phyloP scores from a whole-genome alignment of 2,329 filamentous ascomycete genomes.

The Diplodia seriata region DNA sequence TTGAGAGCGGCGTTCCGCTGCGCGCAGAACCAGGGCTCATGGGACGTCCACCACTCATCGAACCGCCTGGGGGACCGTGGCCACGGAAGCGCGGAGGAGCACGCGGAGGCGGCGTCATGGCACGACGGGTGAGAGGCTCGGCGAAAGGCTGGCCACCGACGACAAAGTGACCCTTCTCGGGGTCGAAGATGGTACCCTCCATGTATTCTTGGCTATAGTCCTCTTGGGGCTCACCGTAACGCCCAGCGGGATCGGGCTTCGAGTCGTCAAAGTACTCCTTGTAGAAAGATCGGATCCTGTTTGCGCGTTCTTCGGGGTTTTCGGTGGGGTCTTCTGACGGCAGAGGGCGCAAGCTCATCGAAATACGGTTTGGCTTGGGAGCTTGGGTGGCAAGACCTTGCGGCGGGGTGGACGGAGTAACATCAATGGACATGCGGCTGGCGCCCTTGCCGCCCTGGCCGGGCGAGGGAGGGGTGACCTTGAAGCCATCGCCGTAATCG shows the following conservation, averaged over 20 bases:
- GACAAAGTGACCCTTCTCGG: constrained; percentile 70
- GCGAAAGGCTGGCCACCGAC: constrained; percentile 69
- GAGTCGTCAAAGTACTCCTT: constrained; percentile 98
- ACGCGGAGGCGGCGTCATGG: constrained; percentile 91
- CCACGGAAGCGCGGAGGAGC: constrained; percentile 63
- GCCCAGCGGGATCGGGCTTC: constrained; percentile 55
- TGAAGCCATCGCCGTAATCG: constrained; percentile 63
- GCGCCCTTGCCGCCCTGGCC: neutral
- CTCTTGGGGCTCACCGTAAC: constrained; percentile 69
- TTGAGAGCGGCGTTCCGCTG: constrained; percentile 36
- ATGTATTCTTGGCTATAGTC: constrained; percentile 76
- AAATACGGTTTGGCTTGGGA: constrained; percentile 57
- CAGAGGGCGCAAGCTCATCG: constrained; percentile 76
- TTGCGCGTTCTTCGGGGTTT: constrained; percentile 91
- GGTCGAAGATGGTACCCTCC: constrained; percentile 61
- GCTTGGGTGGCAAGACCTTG: constrained; percentile 24
- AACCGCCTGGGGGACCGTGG: constrained; percentile 48
- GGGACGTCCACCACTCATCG: constrained; percentile 36
- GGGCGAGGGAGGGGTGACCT: constrained; percentile 53
- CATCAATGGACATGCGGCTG: constrained; percentile 17
- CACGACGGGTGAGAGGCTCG: constrained; percentile 83
- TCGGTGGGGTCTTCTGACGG: constrained; percentile 82
- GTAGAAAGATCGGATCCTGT: constrained; percentile 97
- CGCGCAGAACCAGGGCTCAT: constrained; percentile 26
- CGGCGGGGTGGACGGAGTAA: constrained; percentile 14